These are phyloP conservation scores for Rosellinia necatrix DNA, from an alignment of 2,329 filamentous ascomycete genomes.

Conservation along the genomic window DNA sequence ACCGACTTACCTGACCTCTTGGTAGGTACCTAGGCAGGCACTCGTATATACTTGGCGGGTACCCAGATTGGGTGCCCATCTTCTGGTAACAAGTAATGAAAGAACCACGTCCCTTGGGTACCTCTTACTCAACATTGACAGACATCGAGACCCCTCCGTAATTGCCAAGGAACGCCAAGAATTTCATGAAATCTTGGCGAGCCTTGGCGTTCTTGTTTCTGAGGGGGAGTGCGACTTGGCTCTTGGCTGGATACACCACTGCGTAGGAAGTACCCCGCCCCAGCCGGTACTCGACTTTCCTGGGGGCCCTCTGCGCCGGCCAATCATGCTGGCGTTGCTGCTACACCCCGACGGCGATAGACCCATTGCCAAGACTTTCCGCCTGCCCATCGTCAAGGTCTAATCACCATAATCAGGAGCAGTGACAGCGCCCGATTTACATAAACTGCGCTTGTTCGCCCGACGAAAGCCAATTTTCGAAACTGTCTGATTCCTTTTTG, in stretches of 20 bases:
- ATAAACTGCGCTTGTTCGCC: constrained; percentile 38
- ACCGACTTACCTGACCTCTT: too few relatives aligned
- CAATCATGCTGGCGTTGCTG: constrained; percentile 33
- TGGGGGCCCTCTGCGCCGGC: constrained; percentile 29
- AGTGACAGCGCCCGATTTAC: constrained; percentile 37
- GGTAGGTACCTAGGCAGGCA: too few relatives aligned
- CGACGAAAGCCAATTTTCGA: constrained; percentile 20
- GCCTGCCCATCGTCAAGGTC: constrained; percentile 40
- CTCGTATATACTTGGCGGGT: too few relatives aligned
- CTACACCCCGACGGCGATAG: constrained; percentile 37
- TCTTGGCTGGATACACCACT: constrained; percentile 4
- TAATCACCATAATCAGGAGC: constrained; percentile 40
- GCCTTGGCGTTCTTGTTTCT: constrained; percentile 37
- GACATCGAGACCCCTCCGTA: constrained; percentile 33
- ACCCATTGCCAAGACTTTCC: constrained; percentile 42
- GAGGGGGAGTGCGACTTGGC: constrained; percentile 30
- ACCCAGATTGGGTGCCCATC: too few relatives aligned
- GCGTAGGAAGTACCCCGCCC: constrained; percentile 27
- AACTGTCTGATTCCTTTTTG: constrained; percentile 21
- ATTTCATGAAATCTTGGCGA: constrained; percentile 30
- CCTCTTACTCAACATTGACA: too few relatives aligned
- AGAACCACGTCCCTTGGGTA: too few relatives aligned
- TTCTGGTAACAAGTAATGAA: too few relatives aligned
- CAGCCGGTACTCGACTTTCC: constrained; percentile 30
- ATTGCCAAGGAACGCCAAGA: constrained; percentile 36